These are phyloP conservation scores for Neurospora intermedia DNA, from an alignment of 495 filamentous ascomycete genomes.

Conservation along the genomic window DNA sequence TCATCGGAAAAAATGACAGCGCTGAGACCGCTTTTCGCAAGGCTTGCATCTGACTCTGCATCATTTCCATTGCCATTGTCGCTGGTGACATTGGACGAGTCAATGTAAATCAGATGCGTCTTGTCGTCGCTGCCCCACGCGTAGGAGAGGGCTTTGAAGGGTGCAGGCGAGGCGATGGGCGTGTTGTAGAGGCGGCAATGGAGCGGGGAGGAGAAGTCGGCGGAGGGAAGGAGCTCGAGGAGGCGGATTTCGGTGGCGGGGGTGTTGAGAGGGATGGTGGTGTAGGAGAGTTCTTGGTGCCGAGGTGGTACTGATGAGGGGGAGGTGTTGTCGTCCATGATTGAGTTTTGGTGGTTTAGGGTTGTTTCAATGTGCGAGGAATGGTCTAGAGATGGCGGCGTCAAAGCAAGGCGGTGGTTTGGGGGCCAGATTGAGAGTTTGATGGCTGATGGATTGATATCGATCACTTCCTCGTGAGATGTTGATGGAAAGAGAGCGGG, in stretches of 20 bases:
- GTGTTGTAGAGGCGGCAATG: conserved; percentile 5
- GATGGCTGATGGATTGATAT: neutral
- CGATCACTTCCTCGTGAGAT: neutral
- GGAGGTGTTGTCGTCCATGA: neutral
- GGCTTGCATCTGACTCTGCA: no score
- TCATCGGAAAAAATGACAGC: no score
- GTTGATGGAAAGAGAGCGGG: neutral
- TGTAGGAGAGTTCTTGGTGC: neutral
- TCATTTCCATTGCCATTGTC: no score
- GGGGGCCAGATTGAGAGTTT: neutral
- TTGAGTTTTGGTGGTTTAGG: neutral
- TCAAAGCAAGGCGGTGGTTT: neutral
- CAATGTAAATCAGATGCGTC: neutral
- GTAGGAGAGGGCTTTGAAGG: conserved; percentile 9
- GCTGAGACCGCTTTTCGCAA: no score
- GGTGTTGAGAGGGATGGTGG: neutral
- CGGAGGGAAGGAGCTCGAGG: neutral
- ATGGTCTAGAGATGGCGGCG: neutral
- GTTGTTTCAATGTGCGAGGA: neutral
- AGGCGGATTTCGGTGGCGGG: conserved; percentile 1
- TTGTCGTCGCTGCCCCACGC: conserved; percentile 2
- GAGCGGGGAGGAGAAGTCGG: neutral
- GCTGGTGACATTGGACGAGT: no score
- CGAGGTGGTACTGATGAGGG: neutral
- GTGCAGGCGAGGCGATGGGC: neutral